Conservation (phyloP, 2,329 filamentous ascomycete genomes). For the Cladosporium sphaerospermum region DNA sequence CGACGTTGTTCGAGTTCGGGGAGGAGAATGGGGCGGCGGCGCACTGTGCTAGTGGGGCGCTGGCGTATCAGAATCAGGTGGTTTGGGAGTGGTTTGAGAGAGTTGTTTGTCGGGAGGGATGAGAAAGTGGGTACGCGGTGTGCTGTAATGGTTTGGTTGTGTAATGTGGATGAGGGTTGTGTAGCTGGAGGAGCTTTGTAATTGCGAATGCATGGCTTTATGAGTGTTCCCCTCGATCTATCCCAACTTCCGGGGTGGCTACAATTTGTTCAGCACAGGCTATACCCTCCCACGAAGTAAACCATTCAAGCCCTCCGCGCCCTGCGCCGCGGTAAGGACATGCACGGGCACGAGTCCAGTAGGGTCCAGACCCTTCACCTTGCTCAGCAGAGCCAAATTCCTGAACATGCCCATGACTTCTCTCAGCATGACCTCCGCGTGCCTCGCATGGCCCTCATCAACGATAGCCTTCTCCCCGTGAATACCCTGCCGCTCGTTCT, state of each 20-base stretch:
- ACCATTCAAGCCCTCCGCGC: constrained; percentile 52
- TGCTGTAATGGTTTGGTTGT: too few relatives aligned
- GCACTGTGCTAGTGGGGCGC: constrained; percentile 13
- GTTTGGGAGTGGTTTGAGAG: constrained; percentile 7
- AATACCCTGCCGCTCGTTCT: constrained; percentile 20
- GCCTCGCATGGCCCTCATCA: constrained; percentile 29
- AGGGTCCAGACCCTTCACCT: constrained; percentile 50
- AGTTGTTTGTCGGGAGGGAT: background rate
- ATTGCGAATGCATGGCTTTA: too few relatives aligned
- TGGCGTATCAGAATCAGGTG: constrained; percentile 3
- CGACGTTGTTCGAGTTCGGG: constrained; percentile 14
- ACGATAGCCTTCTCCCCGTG: constrained; percentile 14
- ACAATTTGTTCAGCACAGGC: too few relatives aligned
- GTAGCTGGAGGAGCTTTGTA: too few relatives aligned
- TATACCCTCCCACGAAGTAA: background rate
- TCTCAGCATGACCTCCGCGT: constrained; percentile 56
- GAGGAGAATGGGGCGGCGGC: background rate
- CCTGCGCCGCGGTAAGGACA: constrained; percentile 64
- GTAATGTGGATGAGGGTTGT: too few relatives aligned
- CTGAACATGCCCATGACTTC: constrained; percentile 67
- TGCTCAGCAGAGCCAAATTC: constrained; percentile 61
- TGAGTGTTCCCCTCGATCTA: too few relatives aligned
- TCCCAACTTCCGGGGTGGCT: too few relatives aligned
- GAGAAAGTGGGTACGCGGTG: too few relatives aligned
- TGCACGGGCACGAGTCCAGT: constrained; percentile 67